A percentile compares a stretch with the other conserved stretches of the same genome.
Conservation (phyloP, 2,329 filamentous ascomycete species). For the Exophiala aquamarina region DNA sequence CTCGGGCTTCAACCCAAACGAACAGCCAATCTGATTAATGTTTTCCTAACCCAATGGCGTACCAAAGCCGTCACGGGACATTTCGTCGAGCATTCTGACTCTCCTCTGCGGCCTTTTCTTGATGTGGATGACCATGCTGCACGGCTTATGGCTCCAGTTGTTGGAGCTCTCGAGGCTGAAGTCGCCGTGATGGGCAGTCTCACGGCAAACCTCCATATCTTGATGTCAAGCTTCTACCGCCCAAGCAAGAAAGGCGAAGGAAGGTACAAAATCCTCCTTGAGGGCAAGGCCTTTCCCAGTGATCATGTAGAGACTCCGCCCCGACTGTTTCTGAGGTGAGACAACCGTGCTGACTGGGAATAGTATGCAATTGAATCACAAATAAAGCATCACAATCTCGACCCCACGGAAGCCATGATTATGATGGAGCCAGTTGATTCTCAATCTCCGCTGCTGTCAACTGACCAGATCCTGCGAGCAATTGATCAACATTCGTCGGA, state of each 20-base stretch:
- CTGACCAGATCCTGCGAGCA: conserved; percentile 66
- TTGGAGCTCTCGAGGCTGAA: conserved; percentile 71
- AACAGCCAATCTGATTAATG: conserved; percentile 64
- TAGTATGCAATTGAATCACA: conserved; percentile 84
- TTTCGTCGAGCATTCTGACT: conserved; percentile 68
- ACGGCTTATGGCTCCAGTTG: conserved; percentile 67
- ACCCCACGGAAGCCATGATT: conserved; percentile 69
- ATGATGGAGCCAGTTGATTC: conserved; percentile 63
- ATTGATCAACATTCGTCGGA: conserved; percentile 74
- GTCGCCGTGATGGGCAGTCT: conserved; percentile 87
- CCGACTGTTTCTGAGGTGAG: neutral
- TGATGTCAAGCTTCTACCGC: conserved; percentile 81
- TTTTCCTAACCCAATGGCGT: conserved; percentile 80
- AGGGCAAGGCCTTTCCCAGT: conserved; percentile 86
- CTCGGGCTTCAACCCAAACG: conserved; percentile 78
- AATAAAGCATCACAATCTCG: conserved; percentile 67
- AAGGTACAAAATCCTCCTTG: conserved; percentile 78
- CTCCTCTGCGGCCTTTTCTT: conserved; percentile 70
- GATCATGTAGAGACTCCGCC: conserved; percentile 63
- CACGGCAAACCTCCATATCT: conserved; percentile 76
- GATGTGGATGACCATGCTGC: conserved; percentile 76
- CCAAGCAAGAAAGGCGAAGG: conserved; percentile 55
- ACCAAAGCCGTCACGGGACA: conserved; percentile 83
- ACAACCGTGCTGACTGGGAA: neutral
- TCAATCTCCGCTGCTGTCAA: conserved; percentile 62